Conservation (phyloP, 140 eudicot genomes). For the Erigeron philadelphicus region DNA sequence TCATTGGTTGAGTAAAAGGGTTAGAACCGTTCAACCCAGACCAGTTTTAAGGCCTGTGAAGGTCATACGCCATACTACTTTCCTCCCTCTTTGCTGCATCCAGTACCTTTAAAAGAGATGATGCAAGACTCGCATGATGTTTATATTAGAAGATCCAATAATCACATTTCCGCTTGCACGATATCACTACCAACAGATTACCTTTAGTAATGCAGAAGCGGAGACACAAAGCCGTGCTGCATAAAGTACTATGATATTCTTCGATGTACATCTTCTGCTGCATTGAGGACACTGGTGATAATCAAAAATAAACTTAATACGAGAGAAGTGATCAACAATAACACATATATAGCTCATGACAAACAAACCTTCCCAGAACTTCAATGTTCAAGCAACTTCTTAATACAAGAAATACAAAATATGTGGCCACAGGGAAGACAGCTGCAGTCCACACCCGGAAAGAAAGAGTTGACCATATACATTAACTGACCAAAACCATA, state of each 20-base stretch:
- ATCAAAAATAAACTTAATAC: not conserved
- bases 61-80: no score
- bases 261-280: constrained; percentile 50
- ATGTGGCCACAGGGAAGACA: constrained; percentile 90
- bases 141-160: not conserved
- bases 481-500: constrained; percentile 11
- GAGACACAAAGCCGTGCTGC: constrained; percentile 49
- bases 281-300: constrained; percentile 83
- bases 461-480: not conserved
- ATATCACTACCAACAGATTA: constrained; percentile 18
- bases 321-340: not conserved
- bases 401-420: constrained; percentile 70
- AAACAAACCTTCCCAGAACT: constrained; percentile 56
- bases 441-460: constrained; percentile 34
- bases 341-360: constrained; percentile 3
- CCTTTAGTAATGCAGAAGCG: constrained; percentile 65
- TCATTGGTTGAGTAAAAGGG: no score
- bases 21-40: no score
- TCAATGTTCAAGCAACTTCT: constrained; percentile 58
- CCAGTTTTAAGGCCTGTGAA: no score
- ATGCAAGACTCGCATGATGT: no score
- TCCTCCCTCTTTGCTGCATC: no score
- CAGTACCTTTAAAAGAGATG: no score
- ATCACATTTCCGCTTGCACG: not conserved
- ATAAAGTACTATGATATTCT: constrained; percentile 67